phyloP scores from a whole-genome alignment of 768 basidiomycete genomes.

The Kwoniella sp. region DNA sequence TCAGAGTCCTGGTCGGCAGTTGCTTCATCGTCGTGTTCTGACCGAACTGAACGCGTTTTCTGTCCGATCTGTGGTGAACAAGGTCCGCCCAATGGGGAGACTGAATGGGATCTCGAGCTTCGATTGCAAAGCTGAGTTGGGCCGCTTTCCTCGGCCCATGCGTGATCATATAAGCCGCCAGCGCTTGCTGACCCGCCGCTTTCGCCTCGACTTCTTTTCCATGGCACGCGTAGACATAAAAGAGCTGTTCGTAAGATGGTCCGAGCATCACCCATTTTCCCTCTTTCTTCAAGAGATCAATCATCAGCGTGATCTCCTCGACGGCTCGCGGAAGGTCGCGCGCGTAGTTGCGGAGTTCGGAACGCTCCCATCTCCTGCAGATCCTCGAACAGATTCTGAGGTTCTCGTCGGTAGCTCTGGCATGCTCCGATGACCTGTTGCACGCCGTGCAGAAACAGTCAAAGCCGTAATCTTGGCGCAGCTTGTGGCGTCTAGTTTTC shows the following conservation, averaged over 20 bases:
- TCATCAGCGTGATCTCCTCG: neutral
- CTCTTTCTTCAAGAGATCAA: neutral
- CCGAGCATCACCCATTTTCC: constrained; percentile 2
- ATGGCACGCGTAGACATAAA: neutral
- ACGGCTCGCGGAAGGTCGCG: neutral
- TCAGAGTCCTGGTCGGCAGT: too few species aligned
- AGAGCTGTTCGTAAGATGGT: constrained; percentile 2
- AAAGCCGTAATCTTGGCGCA: constrained; percentile 7
- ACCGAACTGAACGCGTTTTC: too few species aligned
- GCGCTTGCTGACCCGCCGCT: neutral
- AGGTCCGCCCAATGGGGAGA: neutral
- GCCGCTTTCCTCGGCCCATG: neutral
- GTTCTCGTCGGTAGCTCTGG: neutral
- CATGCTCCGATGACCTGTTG: neutral
- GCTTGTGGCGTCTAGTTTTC: neutral
- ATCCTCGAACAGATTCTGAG: neutral
- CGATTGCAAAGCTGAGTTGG: neutral
- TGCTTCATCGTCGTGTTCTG: too few species aligned
- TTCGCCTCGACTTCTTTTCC: neutral
- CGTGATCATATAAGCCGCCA: constrained; percentile 2
- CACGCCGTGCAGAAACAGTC: constrained; percentile 20
- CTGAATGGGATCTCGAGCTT: constrained; percentile 1
- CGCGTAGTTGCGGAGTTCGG: neutral
- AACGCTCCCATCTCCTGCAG: neutral
- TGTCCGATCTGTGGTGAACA: neutral